Percentiles rank a stretch among this genome's conserved stretches.
Conservation (phyloP, 2,329 filamentous ascomycete species). For the Stagonosporopsis vannaccii region DNA sequence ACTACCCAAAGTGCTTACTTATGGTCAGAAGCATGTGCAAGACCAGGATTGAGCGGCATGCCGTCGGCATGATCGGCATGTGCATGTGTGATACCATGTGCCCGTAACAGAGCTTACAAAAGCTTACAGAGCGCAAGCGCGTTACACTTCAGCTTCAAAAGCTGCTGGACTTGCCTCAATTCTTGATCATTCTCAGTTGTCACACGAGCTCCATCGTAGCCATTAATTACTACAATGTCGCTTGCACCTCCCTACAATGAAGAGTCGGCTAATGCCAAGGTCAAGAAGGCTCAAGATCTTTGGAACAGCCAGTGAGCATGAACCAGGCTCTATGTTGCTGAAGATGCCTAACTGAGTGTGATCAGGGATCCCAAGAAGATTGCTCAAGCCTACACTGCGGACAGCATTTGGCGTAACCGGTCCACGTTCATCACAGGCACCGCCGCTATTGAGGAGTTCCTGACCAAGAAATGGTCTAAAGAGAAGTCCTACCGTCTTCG, state of each 20-base stretch:
- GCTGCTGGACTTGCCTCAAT: too few species aligned
- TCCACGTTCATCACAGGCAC: constrained; percentile 73
- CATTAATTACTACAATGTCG: constrained; percentile 45
- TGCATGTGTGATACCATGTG: background rate
- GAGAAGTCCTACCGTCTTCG: constrained; percentile 77
- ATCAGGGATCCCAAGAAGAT: constrained; percentile 69
- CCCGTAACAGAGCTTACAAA: background rate
- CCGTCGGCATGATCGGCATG: constrained; percentile 7
- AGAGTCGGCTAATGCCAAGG: constrained; percentile 75
- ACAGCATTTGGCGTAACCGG: constrained; percentile 84
- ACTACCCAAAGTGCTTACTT: background rate
- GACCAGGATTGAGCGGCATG: background rate
- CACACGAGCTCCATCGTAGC: background rate
- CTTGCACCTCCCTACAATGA: constrained; percentile 75
- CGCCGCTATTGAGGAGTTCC: constrained; percentile 70
- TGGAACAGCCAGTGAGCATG: constrained; percentile 78
- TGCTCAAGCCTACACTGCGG: constrained; percentile 75
- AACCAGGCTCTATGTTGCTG: too few species aligned
- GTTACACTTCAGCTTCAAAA: background rate
- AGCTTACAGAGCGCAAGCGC: background rate
- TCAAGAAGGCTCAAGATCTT: constrained; percentile 81
- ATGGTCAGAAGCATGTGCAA: background rate
- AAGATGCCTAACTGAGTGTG: constrained; percentile 11
- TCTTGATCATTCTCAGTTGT: background rate
- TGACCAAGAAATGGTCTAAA: constrained; percentile 75